Base-by-base conservation (phyloP, 2,329 filamentous ascomycete species). In the Tolypocladium ovalisporum region DNA sequence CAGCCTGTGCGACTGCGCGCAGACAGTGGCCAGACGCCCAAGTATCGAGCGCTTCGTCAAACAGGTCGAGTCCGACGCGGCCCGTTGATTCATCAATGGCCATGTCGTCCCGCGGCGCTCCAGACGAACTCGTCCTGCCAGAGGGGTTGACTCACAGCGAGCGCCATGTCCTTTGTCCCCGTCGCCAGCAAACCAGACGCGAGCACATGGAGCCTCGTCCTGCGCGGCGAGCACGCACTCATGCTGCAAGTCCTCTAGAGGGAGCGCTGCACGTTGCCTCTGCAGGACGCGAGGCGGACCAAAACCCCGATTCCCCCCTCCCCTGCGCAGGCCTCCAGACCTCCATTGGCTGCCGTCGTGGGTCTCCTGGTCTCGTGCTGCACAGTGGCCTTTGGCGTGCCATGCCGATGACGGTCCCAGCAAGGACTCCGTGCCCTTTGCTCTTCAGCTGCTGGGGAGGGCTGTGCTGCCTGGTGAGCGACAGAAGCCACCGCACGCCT, bases 381-480 rank as follows among this genome's bases (percentile, higher is more conserved):
- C 42, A 22, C 27, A 22, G 47, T 22, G 29, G 29, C n/a, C 9
- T 19, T n/a, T n/a, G 27, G 47, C 5, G 27, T 51, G 17, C 44
- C 27, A 40, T 35, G 40, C 34, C 40, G 27, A 54, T 54, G 47
- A 39, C 34, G 51, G 40, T 37, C 32, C 49, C 51, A 42, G 39
- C 51, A 53, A 44, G 47, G 34, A 8, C 4, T 34, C 36, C 40
- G 29, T 54, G 35, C 29, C n/a, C 53, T 29, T 39, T n/a, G 37
- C 19, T 12, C 19, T 56, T 60, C 58, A 60, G 58, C 58, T 52
- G 54, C 51, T 34, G 37, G 27, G 29, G 54, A n/a, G 37, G 58
- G 58, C 58, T 58, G 58, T 60, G 58, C 57, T 60, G 58, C 57
- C 58, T 59, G 56, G 55, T 40, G 29, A 49, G 55, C 56, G 47